A percentile compares a stretch with the other conserved stretches of the same genome.
These are phyloP conservation scores for Ananas comosus DNA, from an alignment of 176 grass and related monocot species.

Conservation along the genomic window DNA sequence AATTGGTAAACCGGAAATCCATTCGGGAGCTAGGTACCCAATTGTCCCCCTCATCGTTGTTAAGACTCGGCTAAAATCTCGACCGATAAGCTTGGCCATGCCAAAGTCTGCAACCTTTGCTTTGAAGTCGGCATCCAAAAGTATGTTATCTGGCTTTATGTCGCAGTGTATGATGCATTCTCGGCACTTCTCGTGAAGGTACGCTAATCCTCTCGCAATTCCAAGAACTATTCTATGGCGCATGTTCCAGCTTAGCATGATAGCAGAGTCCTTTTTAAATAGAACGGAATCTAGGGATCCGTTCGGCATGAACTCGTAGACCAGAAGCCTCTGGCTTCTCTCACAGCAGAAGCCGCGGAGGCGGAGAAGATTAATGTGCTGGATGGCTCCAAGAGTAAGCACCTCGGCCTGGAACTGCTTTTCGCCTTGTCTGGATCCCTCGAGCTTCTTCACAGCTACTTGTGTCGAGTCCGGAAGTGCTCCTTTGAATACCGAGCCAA, in stretches of 20 bases:
- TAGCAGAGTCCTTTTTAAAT: constrained; percentile 31
- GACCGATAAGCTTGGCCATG: constrained; percentile 64
- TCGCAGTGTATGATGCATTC: constrained; percentile 93
- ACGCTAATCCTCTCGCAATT: constrained; percentile 65
- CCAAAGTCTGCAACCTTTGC: constrained; percentile 82
- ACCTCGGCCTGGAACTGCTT: no score
- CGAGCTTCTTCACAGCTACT: no score
- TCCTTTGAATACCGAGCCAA: no score
- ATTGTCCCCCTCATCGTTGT: constrained; percentile 84
- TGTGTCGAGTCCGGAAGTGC: no score
- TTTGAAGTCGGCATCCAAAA: constrained; percentile 54
- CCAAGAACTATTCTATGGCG: constrained; percentile 68
- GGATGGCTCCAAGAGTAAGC: no score
- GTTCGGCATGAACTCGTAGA: constrained; percentile 28
- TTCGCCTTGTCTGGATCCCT: no score
- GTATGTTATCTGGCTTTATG: constrained; percentile 84
- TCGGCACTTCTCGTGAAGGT: constrained; percentile 70
- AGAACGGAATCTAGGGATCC: background rate
- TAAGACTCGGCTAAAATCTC: constrained; percentile 79
- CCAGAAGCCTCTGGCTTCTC: no score
- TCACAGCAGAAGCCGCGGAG: no score
- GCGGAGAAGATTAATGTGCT: no score
- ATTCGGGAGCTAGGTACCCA: constrained; percentile 82
- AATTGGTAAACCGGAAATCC: constrained; percentile 61
- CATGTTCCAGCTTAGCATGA: constrained; percentile 34